Base-by-base conservation (phyloP, 495 filamentous ascomycete species). In the Annulohypoxylon bovei region DNA sequence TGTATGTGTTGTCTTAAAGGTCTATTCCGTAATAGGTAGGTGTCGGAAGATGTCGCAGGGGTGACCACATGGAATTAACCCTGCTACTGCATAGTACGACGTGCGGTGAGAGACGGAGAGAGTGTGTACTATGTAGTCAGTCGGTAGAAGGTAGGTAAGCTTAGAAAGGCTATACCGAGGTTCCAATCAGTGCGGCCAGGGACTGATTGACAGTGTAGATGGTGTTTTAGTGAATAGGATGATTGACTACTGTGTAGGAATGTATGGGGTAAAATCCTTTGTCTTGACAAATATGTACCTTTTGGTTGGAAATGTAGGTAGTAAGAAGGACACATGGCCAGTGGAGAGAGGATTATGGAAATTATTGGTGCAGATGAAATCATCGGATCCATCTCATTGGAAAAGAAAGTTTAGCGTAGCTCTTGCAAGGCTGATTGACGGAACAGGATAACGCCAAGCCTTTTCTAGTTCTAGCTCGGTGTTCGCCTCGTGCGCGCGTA, bases 291-390 rank as follows among this genome's bases (percentile, higher is more conserved):
- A 23, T 50, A 28, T 28, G 23, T 50, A n/a, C n/a, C n/a, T n/a
- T 23, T 47, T 58, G 16, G 55, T 14, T 40, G 9, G 28, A 18
- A 28, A 28, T 27, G 55, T 44, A 42, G 22, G 9, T 27, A 42
- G n/a, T n/a, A n/a, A n/a, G 35, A 37, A 59, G 39, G 39, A 59
- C 56, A 59, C 32, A 40, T 59, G 56, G 56, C 56, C 42, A 16
- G 23, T 57, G 25, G 35, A 46, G 14, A 59, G 25, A 46, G 22
- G 28, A 50, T 47, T 25, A 25, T 18, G 3, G 23, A 25, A 42
- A 42, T 42, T 7, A 42, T 42, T 42, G n/a, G 39, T 1, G 39
- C 18, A 20, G 39, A 42, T 18, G 18, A 16, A 16, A 42, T 42
- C 46, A 5, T 50, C 11, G 50, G 50, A 35, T 35, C 47, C 22